phyloP scores from a whole-genome alignment of 768 basidiomycete genomes.

The Termitomyces sp. region DNA sequence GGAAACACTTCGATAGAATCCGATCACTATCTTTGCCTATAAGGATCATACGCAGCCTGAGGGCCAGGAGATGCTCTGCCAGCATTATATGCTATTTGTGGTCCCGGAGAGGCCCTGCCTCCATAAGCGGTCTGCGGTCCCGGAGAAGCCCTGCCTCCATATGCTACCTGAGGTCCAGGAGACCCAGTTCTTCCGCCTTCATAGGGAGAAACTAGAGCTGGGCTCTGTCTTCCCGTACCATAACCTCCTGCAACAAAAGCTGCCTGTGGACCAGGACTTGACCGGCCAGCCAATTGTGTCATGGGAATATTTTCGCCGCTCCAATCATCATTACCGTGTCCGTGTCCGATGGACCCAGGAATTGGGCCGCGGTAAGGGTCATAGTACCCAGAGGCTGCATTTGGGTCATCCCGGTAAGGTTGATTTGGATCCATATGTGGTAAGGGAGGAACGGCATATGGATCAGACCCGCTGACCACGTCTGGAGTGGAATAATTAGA shows the following conservation, averaged over 20 bases:
- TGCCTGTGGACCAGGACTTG: conserved; percentile 32
- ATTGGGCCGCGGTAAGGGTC: conserved; percentile 82
- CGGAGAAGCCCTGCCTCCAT: conserved; percentile 29
- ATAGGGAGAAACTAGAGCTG: conserved; percentile 25
- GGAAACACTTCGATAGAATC: conserved; percentile 2
- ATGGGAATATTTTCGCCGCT: conserved; percentile 65
- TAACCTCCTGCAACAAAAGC: conserved; percentile 29
- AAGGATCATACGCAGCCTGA: conserved; percentile 32
- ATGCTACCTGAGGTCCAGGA: conserved; percentile 43
- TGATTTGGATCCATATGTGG: conserved; percentile 76
- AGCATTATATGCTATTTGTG: conserved; percentile 34
- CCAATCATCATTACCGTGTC: conserved; percentile 29
- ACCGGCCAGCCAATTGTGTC: conserved; percentile 50
- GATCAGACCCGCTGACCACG: conserved; percentile 47
- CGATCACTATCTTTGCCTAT: conserved; percentile 9
- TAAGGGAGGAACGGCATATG: conserved; percentile 79
- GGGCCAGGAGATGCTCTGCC: conserved; percentile 37
- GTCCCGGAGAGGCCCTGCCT: conserved; percentile 31
- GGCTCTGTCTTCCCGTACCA: conserved; percentile 27
- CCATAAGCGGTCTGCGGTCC: conserved; percentile 41
- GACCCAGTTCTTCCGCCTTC: conserved; percentile 30
- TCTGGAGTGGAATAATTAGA: conserved; percentile 44
- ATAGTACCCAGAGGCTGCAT: conserved; percentile 45
- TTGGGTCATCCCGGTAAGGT: conserved; percentile 74
- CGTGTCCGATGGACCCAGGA: conserved; percentile 56